These are phyloP conservation scores for Penicillium ucsense DNA, from an alignment of 495 filamentous ascomycete genomes.

Conservation along the genomic window DNA sequence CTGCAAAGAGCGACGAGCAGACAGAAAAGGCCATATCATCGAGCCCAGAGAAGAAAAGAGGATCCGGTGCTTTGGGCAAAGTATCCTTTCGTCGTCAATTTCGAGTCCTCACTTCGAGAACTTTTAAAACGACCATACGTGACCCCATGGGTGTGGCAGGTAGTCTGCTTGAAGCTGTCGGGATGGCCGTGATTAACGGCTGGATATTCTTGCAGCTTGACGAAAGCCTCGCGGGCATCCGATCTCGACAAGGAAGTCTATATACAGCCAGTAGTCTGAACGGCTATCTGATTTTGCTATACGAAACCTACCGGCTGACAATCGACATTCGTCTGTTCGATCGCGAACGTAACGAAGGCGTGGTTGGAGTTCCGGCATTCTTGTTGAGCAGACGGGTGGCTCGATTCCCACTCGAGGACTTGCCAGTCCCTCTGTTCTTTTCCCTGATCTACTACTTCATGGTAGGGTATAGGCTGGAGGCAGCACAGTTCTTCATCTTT, in stretches of 20 bases:
- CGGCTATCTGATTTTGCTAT: slow-evolving; percentile 63
- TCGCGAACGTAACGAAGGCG: slow-evolving; percentile 59
- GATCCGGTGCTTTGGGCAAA: slow-evolving; percentile 7
- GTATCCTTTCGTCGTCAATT: slow-evolving; percentile 50
- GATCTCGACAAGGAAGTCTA: slow-evolving; percentile 54
- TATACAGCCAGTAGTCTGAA: slow-evolving; percentile 59
- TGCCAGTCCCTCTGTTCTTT: slow-evolving; percentile 59
- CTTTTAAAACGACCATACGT: slow-evolving; percentile 54
- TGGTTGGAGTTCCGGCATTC: slow-evolving; percentile 56
- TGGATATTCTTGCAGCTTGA: slow-evolving; percentile 59
- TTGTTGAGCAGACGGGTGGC: slow-evolving; percentile 56
- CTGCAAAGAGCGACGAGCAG: slow-evolving; percentile 7
- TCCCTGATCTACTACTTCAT: slow-evolving; percentile 66
- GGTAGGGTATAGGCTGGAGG: slow-evolving; percentile 55
- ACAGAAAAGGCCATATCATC: neutral
- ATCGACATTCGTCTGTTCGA: slow-evolving; percentile 66
- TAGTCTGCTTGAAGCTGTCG: slow-evolving; percentile 51
- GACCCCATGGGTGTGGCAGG: slow-evolving; percentile 65
- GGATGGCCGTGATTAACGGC: slow-evolving; percentile 57
- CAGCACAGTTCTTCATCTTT: slow-evolving; percentile 57
- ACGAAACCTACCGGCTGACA: slow-evolving; percentile 61
- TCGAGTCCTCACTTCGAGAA: slow-evolving; percentile 52
- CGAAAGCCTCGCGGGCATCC: slow-evolving; percentile 46
- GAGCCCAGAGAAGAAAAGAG: neutral
- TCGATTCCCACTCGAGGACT: slow-evolving; percentile 54